These are phyloP conservation scores for Pseudogymnoascus sp. DNA, from an alignment of 2,329 filamentous ascomycete species.

Conservation along the genomic window DNA sequence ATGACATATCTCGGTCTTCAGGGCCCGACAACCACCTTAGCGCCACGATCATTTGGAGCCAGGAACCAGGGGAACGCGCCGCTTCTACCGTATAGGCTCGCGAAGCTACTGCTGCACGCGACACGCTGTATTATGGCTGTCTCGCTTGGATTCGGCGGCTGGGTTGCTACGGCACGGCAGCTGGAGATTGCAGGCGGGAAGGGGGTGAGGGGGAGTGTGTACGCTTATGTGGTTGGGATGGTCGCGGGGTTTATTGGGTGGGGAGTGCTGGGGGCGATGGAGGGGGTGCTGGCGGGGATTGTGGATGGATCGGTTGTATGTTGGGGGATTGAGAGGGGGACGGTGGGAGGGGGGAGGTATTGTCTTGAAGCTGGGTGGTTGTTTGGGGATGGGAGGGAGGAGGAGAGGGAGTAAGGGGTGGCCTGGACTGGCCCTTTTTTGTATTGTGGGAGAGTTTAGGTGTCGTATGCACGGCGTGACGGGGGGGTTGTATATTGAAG, in stretches of 20 bases:
- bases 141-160: constrained; percentile 86
- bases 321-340: constrained; percentile 81
- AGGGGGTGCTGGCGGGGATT: constrained; percentile 78
- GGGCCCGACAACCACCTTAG: constrained; percentile 65
- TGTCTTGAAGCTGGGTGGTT: constrained; percentile 86
- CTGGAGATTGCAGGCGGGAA: constrained; percentile 47
- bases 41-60: constrained; percentile 43
- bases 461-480: background rate
- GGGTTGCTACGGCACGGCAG: constrained; percentile 84
- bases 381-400: constrained; percentile 58
- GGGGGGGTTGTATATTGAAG: background rate
- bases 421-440: background rate
- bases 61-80: constrained; percentile 39
- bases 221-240: constrained; percentile 88
- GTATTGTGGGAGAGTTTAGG: background rate
- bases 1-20: constrained; percentile 71
- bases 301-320: constrained; percentile 86
- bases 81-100: constrained; percentile 79
- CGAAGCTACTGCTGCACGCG: constrained; percentile 85
- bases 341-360: constrained; percentile 64
- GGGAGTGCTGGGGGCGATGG: constrained; percentile 84
- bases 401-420: background rate
- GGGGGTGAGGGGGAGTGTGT: constrained; percentile 69
- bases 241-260: constrained; percentile 93
- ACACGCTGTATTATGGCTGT: constrained; percentile 87